These are phyloP conservation scores for Abelmoschus esculentus DNA, from an alignment of 345 rosid genomes.

Conservation along the genomic window DNA sequence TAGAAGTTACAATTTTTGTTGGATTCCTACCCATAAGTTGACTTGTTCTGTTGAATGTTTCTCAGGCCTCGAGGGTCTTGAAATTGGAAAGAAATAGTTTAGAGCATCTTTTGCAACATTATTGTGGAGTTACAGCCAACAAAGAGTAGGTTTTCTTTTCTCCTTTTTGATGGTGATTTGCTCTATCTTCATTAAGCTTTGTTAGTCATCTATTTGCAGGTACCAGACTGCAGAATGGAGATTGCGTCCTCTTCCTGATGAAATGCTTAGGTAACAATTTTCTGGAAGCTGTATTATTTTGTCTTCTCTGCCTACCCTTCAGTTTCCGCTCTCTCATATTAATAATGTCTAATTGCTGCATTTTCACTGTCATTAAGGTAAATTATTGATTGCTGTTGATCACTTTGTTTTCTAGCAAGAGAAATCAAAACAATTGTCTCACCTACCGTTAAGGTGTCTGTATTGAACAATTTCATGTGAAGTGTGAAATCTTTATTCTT, in stretches of 20 bases:
- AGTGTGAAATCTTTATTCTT: not conserved
- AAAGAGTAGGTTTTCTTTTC: slow-evolving; percentile 54
- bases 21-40: not conserved
- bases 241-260: slow-evolving; percentile 81
- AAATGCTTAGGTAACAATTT: slow-evolving; percentile 57
- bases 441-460: not conserved
- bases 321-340: not conserved
- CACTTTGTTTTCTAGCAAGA: not conserved
- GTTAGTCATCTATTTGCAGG: slow-evolving; percentile 41
- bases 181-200: slow-evolving; percentile 8
- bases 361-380: not conserved
- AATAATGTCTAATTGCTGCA: not conserved
- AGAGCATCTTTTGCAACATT: slow-evolving; percentile 67
- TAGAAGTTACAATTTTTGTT: not conserved
- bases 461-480: not conserved
- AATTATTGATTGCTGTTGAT: not conserved
- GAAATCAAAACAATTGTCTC: not conserved
- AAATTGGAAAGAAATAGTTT: slow-evolving; percentile 84
- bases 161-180: slow-evolving; percentile 2
- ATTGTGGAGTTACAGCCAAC: slow-evolving; percentile 74
- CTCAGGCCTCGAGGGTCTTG: slow-evolving; percentile 82
- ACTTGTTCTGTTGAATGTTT: not conserved
- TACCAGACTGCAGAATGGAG: slow-evolving; percentile 99
- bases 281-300: not conserved
- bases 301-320: not conserved